Evolutionary conservation across 495 filamentous ascomycete species (phyloP).

Genomic region (Podospora pseudopauciseta): DNA sequence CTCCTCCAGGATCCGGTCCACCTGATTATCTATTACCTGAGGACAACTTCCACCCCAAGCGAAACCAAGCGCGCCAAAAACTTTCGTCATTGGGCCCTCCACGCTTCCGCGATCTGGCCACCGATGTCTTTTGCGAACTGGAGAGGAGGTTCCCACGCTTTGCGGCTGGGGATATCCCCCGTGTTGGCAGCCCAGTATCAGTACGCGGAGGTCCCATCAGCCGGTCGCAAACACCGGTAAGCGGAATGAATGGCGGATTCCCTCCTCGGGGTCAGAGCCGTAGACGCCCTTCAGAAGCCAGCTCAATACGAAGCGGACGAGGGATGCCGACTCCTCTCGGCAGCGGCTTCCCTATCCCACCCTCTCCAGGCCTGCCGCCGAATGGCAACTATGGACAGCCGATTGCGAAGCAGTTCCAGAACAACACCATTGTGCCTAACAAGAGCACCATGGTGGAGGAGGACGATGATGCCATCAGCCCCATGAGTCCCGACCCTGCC

Average conservation of each 20-base stretch:
- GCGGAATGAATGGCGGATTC: conserved; percentile 43
- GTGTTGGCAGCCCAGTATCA: conserved; percentile 65
- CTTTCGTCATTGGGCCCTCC: conserved; percentile 80
- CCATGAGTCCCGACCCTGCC: conserved; percentile 40
- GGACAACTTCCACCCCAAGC: conserved; percentile 87
- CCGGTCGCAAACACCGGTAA: conserved; percentile 55
- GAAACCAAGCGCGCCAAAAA: conserved; percentile 93
- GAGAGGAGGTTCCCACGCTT: conserved; percentile 88
- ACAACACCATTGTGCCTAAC: conserved; percentile 92
- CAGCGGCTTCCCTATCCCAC: conserved; percentile 45
- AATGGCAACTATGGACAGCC: conserved; percentile 52
- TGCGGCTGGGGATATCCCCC: conserved; percentile 59
- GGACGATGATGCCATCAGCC: conserved; percentile 63
- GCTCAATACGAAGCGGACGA: conserved; percentile 44
- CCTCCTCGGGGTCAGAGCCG: conserved; percentile 43
- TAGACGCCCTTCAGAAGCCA: conserved; percentile 53
- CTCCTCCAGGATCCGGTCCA: conserved; percentile 48
- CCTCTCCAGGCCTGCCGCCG: conserved; percentile 37
- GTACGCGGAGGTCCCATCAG: conserved; percentile 50
- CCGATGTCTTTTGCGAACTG: conserved; percentile 91
- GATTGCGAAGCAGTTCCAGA: conserved; percentile 85
- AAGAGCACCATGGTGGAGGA: conserved; percentile 99
- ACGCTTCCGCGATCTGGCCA: conserved; percentile 85
- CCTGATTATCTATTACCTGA: conserved; percentile 77
- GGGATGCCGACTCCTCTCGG: conserved; percentile 30